Base-by-base conservation (phyloP, 2,329 filamentous ascomycete genomes). In the Conoideocrella luteorostrata region DNA sequence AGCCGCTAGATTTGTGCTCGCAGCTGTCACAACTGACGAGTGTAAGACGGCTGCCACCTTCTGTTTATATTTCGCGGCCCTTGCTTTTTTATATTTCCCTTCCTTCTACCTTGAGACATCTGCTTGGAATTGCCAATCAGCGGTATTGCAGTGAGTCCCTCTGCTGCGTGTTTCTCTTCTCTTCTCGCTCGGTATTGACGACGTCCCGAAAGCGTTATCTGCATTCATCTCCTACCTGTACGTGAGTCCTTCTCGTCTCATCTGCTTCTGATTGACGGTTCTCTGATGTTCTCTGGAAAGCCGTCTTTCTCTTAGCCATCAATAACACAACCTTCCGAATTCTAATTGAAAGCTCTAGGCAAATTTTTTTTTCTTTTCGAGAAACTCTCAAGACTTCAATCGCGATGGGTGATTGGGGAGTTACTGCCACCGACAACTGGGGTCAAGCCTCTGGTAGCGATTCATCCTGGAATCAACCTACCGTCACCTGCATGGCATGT, bases 361-460 rank as follows among this genome's bases (percentile, higher is more conserved):
- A n/a, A n/a, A 29, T n/a, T 29, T 29, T 29, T 29, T n/a, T 29
- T n/a, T 29, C n/a, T 29, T n/a, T 29, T 29, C n/a, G 28, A 10
- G 10, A 29, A 29, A 11, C 28, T 29, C 28, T 10, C 13, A 37
- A 9, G 15, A 12, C n/a, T n/a, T n/a, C 24, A 5, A 22, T 28
- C 23, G 32, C 11, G 30, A 48, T 48, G 48, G 40, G 29, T 20
- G 37, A 26, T 24, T 47, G 45, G 43, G 29, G 9, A 7, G n/a
- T n/a, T n/a, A 20, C 10, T 4, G 13, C n/a, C 9, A 39, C 33
- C n/a, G 36, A 43, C 26, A 42, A 7, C 22, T 45, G 45, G 47
- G 45, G 45, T 20, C 10, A 42, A 5, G 15, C 20, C 15, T 36
- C 32, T 5, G 29, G 32, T 3, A 41, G 18, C 4, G 33, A 34